Percentiles rank a stretch among this genome's conserved stretches.
These are phyloP conservation scores for Aspergillus calidoustus DNA, from an alignment of 2,329 filamentous ascomycete genomes.

Conservation along the genomic window DNA sequence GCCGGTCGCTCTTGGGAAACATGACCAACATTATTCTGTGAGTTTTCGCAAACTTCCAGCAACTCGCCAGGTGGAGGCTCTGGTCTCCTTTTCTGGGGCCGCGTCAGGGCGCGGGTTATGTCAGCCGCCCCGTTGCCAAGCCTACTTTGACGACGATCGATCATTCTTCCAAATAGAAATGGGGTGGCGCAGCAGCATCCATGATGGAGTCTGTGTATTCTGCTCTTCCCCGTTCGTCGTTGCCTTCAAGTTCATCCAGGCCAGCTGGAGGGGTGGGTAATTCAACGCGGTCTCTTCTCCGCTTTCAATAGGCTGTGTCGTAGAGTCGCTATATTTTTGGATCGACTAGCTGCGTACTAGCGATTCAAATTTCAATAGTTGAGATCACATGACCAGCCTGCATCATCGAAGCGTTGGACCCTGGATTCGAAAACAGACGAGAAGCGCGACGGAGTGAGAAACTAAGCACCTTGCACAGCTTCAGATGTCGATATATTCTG, in stretches of 20 bases:
- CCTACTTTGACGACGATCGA: not conserved
- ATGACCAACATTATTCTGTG: not conserved
- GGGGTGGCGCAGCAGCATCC: not conserved
- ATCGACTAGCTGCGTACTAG: not conserved
- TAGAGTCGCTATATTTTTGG: not conserved
- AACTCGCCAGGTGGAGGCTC: not conserved
- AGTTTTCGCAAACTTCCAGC: slow-evolving; percentile 2
- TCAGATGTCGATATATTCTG: not conserved
- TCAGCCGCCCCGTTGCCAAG: slow-evolving; percentile 3
- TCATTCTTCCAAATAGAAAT: not conserved
- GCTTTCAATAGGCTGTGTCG: not conserved
- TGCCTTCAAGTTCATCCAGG: not conserved
- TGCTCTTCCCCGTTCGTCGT: not conserved
- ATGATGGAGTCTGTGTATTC: not conserved
- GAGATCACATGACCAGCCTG: not conserved
- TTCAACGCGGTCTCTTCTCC: not conserved
- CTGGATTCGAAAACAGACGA: not conserved
- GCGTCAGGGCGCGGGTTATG: slow-evolving; percentile 2
- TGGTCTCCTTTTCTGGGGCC: slow-evolving; percentile 8
- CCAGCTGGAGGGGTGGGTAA: not conserved
- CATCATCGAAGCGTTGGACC: not conserved
- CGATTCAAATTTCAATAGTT: not conserved
- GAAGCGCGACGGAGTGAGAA: not conserved
- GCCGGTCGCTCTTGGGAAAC: not conserved
- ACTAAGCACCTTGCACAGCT: not conserved